These are phyloP conservation scores for Phytopythium delawarense DNA, from an alignment of 352 stramenopile genomes.

Conservation along the genomic window DNA sequence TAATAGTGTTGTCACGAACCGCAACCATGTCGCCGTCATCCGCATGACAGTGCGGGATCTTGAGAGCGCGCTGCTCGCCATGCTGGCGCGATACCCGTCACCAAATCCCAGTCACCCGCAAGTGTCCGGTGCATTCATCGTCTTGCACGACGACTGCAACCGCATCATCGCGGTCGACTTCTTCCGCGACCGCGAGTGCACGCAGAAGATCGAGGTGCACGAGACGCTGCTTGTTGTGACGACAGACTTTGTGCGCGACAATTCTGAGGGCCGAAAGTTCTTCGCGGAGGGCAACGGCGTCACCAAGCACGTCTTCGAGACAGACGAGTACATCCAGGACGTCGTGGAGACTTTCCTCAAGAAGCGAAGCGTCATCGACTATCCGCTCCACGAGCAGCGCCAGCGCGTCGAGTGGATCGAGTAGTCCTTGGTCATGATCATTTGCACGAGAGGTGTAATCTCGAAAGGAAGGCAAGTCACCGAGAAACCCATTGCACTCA, in stretches of 20 bases:
- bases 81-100: not conserved
- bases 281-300: not conserved
- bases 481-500: not conserved
- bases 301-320: not conserved
- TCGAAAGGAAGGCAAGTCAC: not conserved
- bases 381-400: not conserved
- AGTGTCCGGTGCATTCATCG: not conserved
- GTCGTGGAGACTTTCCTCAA: not conserved
- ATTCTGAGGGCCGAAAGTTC: not conserved
- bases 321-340: constrained; percentile 1
- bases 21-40: not conserved
- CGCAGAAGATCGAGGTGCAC: not conserved
- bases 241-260: not conserved
- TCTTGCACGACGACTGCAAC: not conserved
- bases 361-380: not conserved
- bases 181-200: constrained; percentile 6
- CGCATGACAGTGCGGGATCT: not conserved
- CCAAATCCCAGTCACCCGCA: constrained; percentile 2
- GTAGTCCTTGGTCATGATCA: not conserved
- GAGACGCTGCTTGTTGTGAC: constrained; percentile 2
- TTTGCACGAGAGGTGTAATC: not conserved
- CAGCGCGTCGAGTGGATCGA: constrained; percentile 4
- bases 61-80: not conserved
- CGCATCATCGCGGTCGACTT: not conserved
- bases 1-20: not conserved